A percentile compares a stretch with the other conserved stretches of the same genome.
These are phyloP conservation scores for Tubosaeta brunneosetosa DNA, from an alignment of 768 basidiomycete species.

Conservation along the genomic window DNA sequence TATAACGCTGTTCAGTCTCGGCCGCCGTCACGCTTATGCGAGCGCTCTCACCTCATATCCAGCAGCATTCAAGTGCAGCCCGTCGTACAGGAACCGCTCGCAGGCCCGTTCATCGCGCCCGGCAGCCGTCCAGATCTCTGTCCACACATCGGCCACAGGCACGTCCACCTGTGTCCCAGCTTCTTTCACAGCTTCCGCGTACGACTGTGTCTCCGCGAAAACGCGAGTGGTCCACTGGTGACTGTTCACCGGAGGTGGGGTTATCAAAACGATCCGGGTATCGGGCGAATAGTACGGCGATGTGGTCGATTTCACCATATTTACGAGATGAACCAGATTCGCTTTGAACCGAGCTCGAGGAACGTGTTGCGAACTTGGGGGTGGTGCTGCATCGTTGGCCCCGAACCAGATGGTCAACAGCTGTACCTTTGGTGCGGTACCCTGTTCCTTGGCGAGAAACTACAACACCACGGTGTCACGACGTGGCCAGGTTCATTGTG, in stretches of 20 bases:
- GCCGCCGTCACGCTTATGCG: background rate
- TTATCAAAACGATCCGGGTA: constrained; percentile 76
- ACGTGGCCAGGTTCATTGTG: background rate
- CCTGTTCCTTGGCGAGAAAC: constrained; percentile 55
- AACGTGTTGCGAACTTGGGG: constrained; percentile 68
- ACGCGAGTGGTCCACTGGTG: constrained; percentile 50
- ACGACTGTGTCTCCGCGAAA: constrained; percentile 58
- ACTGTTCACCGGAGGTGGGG: constrained; percentile 79
- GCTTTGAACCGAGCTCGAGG: constrained; percentile 57
- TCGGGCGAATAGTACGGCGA: constrained; percentile 65
- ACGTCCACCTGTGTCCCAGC: constrained; percentile 54
- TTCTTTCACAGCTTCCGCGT: constrained; percentile 65
- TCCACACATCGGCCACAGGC: constrained; percentile 73
- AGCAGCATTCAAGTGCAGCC: constrained; percentile 70
- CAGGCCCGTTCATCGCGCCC: constrained; percentile 54
- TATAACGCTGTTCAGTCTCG: background rate
- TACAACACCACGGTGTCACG: constrained; percentile 21
- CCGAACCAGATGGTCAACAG: constrained; percentile 89
- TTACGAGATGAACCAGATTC: constrained; percentile 62
- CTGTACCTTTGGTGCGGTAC: constrained; percentile 53
- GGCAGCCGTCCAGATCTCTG: constrained; percentile 66
- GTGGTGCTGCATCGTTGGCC: constrained; percentile 77
- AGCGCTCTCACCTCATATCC: constrained; percentile 64
- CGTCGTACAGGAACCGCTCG: constrained; percentile 58
- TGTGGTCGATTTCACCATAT: constrained; percentile 54